Evolutionary conservation across 352 stramenopile species (phyloP).

Genomic region (Globisporangium sylvaticum): DNA sequence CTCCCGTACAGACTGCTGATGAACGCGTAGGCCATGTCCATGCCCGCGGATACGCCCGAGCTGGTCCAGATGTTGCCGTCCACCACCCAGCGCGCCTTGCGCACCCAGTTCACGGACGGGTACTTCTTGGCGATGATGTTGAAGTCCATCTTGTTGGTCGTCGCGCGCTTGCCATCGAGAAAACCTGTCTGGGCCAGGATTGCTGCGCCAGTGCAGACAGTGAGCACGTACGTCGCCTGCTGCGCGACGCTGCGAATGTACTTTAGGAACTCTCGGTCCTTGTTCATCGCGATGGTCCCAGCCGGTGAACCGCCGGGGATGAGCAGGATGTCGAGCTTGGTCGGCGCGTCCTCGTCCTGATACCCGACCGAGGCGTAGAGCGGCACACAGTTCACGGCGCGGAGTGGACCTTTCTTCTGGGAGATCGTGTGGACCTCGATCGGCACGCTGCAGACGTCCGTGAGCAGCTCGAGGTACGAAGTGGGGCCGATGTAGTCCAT

Average conservation of each 20-base stretch:
- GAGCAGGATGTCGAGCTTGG: conserved; percentile 15
- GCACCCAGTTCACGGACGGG: conserved; percentile 23
- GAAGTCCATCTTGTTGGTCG: conserved; percentile 24
- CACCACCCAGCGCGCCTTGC: conserved; percentile 30
- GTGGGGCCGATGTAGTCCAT: conserved; percentile 48
- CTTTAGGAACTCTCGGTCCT: conserved; percentile 4
- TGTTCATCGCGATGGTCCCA: neutral
- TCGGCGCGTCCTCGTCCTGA: conserved; percentile 10
- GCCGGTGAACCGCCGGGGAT: neutral
- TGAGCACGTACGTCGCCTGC: conserved; percentile 12
- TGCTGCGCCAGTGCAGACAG: conserved; percentile 20
- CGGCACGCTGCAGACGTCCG: conserved; percentile 23
- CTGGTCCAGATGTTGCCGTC: conserved; percentile 36
- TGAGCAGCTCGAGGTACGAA: conserved; percentile 47
- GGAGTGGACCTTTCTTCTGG: conserved; percentile 2
- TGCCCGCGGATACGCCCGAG: conserved; percentile 30
- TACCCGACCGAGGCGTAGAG: conserved; percentile 18
- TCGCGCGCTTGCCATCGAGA: conserved; percentile 23
- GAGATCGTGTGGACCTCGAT: conserved; percentile 47
- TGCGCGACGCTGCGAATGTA: conserved; percentile 1
- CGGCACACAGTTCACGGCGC: conserved; percentile 12
- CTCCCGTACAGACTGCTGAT: conserved; percentile 12
- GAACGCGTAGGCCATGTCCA: conserved; percentile 33
- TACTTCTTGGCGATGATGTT: conserved; percentile 5
- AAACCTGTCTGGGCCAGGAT: conserved; percentile 22